Conservation (phyloP, 768 basidiomycete genomes). For the Mycena rosella region DNA sequence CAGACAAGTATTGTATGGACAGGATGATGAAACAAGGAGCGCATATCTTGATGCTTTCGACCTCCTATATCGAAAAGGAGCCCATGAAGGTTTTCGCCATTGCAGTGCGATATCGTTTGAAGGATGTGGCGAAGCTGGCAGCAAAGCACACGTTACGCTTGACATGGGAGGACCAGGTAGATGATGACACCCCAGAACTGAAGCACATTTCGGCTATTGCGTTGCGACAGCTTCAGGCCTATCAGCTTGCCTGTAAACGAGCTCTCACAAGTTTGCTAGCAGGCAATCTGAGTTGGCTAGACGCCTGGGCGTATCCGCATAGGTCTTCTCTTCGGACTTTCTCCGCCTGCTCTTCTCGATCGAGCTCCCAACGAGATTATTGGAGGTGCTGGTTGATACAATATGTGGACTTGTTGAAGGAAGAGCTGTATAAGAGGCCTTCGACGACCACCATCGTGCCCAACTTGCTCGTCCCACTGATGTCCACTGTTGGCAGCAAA, state of each 20-base stretch:
- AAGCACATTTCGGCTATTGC: not conserved
- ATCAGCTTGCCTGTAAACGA: conserved; percentile 8
- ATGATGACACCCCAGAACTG: not conserved
- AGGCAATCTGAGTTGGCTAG: not conserved
- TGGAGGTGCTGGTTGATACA: not conserved
- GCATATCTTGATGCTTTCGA: conserved; percentile 5
- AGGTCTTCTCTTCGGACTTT: no score
- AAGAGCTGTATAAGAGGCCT: not conserved
- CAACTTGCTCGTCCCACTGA: not conserved
- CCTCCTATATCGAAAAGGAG: not conserved
- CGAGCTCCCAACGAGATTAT: no score
- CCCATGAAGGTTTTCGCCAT: conserved; percentile 10
- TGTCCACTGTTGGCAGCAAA: not conserved
- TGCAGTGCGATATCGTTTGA: not conserved
- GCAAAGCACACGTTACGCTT: not conserved
- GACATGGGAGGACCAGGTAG: conserved; percentile 10
- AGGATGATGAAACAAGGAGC: not conserved
- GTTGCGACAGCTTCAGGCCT: not conserved
- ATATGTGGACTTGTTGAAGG: not conserved
- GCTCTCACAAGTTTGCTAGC: not conserved
- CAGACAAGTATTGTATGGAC: conserved; percentile 13
- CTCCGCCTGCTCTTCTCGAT: no score
- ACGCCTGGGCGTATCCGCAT: not conserved
- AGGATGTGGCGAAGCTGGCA: not conserved
- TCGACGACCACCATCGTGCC: not conserved